phyloP scores from a whole-genome alignment of 1,139 yeast species.

The Hanseniaspora gamundiae region DNA sequence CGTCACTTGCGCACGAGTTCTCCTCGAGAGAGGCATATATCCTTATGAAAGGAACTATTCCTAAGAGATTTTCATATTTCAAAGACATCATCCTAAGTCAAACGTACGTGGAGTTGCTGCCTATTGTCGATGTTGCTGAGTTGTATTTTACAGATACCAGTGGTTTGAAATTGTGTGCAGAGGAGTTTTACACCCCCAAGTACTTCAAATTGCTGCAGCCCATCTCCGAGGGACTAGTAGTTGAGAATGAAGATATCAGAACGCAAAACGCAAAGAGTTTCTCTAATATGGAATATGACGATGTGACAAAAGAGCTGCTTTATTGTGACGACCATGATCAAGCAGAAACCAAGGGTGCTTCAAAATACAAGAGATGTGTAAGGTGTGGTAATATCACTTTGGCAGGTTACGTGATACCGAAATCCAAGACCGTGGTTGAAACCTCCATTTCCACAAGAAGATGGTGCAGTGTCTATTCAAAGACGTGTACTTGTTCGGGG shows the following conservation, averaged over 20 bases:
- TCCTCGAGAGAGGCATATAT: slow-evolving; percentile 17
- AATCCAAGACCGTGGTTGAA: slow-evolving; percentile 22
- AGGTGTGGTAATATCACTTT: slow-evolving; percentile 25
- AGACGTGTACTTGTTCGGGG: slow-evolving; percentile 26
- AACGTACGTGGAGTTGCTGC: slow-evolving; percentile 20
- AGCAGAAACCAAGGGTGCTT: no score
- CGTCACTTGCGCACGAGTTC: background rate
- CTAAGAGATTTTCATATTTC: slow-evolving; percentile 11
- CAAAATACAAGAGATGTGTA: slow-evolving; percentile 22
- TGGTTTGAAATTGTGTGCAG: slow-evolving; percentile 19
- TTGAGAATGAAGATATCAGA: slow-evolving; percentile 8
- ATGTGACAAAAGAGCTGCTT: slow-evolving; percentile 22
- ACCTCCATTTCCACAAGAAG: slow-evolving; percentile 24
- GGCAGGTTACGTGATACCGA: slow-evolving; percentile 22
- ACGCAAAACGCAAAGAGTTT: background rate
- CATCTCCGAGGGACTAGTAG: slow-evolving; percentile 18
- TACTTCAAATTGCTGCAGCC: slow-evolving; percentile 18
- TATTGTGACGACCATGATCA: slow-evolving; percentile 10
- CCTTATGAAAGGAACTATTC: slow-evolving; percentile 22
- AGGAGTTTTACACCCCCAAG: slow-evolving; percentile 17
- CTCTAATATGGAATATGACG: slow-evolving; percentile 17
- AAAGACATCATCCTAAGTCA: slow-evolving; percentile 17
- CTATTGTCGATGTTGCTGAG: slow-evolving; percentile 19
- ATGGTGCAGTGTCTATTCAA: slow-evolving; percentile 26
- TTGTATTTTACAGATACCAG: slow-evolving; percentile 23